Percentiles rank a stretch among this genome's conserved stretches.
Evolutionary conservation across 305 asterid species (phyloP).

Genomic region (Fraxinus dipetala): DNA sequence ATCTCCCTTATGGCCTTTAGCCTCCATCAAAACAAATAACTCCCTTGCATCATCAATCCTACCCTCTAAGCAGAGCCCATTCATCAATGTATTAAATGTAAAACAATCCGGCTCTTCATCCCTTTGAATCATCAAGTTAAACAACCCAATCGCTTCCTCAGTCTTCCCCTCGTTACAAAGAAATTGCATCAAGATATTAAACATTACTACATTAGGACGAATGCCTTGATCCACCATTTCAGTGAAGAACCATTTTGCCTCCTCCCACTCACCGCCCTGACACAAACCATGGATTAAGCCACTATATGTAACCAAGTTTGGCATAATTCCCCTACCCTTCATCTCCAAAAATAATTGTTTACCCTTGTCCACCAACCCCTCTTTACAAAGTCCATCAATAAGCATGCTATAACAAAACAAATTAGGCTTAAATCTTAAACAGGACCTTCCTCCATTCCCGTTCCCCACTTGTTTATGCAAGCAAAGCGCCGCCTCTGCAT

Average conservation of each 20-base stretch:
- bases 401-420: conserved; percentile 51
- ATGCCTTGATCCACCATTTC: conserved; percentile 63
- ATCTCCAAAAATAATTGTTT: conserved; percentile 56
- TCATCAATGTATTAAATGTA: conserved; percentile 56
- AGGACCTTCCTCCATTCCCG: conserved; percentile 29
- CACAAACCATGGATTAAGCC: conserved; percentile 55
- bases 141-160: conserved; percentile 51
- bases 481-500: conserved; percentile 47
- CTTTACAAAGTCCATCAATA: conserved; percentile 53
- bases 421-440: conserved; percentile 38
- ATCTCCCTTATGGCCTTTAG: conserved; percentile 40
- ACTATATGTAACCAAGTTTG: conserved; percentile 53
- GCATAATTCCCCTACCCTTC: conserved; percentile 49
- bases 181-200: conserved; percentile 50
- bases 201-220: conserved; percentile 55
- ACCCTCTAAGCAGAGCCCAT: conserved; percentile 56
- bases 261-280: conserved; percentile 41
- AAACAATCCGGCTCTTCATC: conserved; percentile 62
- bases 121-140: conserved; percentile 60
- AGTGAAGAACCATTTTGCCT: conserved; percentile 46
- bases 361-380: conserved; percentile 50
- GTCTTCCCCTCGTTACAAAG: conserved; percentile 59
- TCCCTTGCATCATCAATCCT: conserved; percentile 51
- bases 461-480: conserved; percentile 45
- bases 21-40: conserved; percentile 50